Evolutionary conservation across 257 asterid species (phyloP).

Genomic region (Gentiana straminea): DNA sequence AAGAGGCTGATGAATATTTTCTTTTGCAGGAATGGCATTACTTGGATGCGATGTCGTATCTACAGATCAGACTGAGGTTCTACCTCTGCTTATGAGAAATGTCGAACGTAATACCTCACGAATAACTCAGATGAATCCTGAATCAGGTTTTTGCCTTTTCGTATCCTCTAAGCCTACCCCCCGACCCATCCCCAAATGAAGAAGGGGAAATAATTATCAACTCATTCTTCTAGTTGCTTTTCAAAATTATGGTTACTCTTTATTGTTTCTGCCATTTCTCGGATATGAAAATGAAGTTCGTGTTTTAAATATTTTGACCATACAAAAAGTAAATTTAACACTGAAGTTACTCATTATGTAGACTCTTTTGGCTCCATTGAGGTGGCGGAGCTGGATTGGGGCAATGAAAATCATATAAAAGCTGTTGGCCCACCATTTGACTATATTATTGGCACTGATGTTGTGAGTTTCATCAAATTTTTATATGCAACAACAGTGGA

Average conservation of each 20-base stretch:
- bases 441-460: slow-evolving; percentile 91
- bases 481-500: too few species aligned
- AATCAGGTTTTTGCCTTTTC: slow-evolving; percentile 31
- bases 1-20: slow-evolving; percentile 8
- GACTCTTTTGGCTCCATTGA: slow-evolving; percentile 76
- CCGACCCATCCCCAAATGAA: too few species aligned
- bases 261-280: not conserved
- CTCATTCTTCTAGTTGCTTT: slow-evolving; percentile 1
- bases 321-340: too few species aligned
- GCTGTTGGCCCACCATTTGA: slow-evolving; percentile 92
- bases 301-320: not conserved
- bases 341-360: slow-evolving; percentile 16
- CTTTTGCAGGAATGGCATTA: slow-evolving; percentile 77
- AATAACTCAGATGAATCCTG: slow-evolving; percentile 51
- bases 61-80: slow-evolving; percentile 91
- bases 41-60: slow-evolving; percentile 88
- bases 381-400: slow-evolving; percentile 91
- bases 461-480: slow-evolving; percentile 38
- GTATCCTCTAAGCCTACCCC: not conserved
- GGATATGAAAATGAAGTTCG: not conserved
- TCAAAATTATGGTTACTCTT: not conserved
- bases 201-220: not conserved
- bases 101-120: slow-evolving; percentile 78
- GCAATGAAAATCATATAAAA: slow-evolving; percentile 61
- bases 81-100: slow-evolving; percentile 87